Conservation (phyloP, 139 green algal species). For the Marvania coccoides region DNA sequence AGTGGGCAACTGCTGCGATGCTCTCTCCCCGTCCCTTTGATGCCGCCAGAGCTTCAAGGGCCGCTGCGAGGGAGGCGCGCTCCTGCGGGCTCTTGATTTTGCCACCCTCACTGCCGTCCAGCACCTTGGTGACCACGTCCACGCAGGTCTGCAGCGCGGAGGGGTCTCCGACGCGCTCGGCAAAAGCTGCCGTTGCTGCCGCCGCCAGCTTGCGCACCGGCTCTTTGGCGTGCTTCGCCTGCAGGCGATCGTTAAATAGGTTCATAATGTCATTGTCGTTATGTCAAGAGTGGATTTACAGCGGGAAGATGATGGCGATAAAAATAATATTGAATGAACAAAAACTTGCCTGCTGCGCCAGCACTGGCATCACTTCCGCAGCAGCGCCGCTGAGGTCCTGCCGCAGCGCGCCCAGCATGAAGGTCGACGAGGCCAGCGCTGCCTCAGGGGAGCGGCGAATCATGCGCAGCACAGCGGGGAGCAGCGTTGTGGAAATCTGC, state of each 20-base stretch:
- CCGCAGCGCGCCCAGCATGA: slow-evolving; percentile 22
- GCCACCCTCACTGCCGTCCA: slow-evolving; percentile 56
- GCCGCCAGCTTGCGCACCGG: slow-evolving; percentile 28
- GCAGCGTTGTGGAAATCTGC: slow-evolving; percentile 40
- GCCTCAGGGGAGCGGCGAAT: slow-evolving; percentile 65
- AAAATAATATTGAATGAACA: too few species aligned
- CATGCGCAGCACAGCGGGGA: slow-evolving; percentile 49
- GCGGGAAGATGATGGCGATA: too few species aligned
- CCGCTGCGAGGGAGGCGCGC: slow-evolving; percentile 37
- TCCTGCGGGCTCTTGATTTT: slow-evolving; percentile 58
- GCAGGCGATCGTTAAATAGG: too few species aligned
- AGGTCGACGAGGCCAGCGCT: slow-evolving; percentile 31
- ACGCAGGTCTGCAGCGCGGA: slow-evolving; percentile 28
- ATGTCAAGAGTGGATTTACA: too few species aligned
- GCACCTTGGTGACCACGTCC: slow-evolving; percentile 17
- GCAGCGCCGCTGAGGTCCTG: slow-evolving; percentile 35
- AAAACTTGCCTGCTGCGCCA: slow-evolving; percentile 64
- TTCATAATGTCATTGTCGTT: too few species aligned
- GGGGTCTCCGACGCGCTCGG: slow-evolving; percentile 16
- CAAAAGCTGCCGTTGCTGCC: slow-evolving; percentile 35
- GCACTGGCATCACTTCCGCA: slow-evolving; percentile 39
- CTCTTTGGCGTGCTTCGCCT: slow-evolving; percentile 53
- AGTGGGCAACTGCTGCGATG: slow-evolving; percentile 4
- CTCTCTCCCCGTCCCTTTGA: background rate
- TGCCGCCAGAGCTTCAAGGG: slow-evolving; percentile 33